Evolutionary conservation across 257 asterid species (phyloP), one percentile per base, ranked within the genome.

Genomic region (Linderniella brevidens): DNA sequence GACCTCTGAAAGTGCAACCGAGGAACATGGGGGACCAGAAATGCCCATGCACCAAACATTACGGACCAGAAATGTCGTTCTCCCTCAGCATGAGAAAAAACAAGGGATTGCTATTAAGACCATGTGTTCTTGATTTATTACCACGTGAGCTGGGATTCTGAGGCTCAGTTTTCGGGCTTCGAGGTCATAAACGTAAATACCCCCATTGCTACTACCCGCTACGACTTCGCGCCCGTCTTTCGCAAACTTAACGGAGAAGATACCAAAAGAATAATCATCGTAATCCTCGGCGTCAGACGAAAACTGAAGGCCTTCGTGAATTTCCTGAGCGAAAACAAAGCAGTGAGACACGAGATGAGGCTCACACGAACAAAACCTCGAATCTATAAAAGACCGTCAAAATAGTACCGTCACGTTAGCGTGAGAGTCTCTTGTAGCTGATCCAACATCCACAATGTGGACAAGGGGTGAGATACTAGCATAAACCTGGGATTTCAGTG

Each of bases 161-260:
- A 88, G 85, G 68, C 75, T 80, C 57, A 66, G 74, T 64, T 63
- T 72, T 61, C 63, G 78, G 49, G 79, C 67, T 67, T 78, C 78
- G 17, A 88, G 95, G 71, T 88, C 98, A 55, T 88, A 88, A 48
- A 84, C 92, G 61, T 82, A 80, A 52, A 88, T 88, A 9, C 93
- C 63, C 20, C 65, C 66, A 13, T 88, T 80, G 17, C 73, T 84
- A 57, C 90, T 67, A 37, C 75, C 98, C 60, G 95, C 95, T 5
- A 88, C 94, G 55, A 88, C 60, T 64, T 88, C 98, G 45, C 82
- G 74, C 42, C 95, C 98, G 63, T 84, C 98, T 46, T 69, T 80
- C 15, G 95, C 84, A 55, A 88, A 88, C 49, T 84, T 88, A 38
- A 88, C 82, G 8, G 98, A 88, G 73, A 88, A 88, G 15, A 88